Conservation (phyloP, 2,329 filamentous ascomycete genomes). For the Clarireedia homoeocarpa region DNA sequence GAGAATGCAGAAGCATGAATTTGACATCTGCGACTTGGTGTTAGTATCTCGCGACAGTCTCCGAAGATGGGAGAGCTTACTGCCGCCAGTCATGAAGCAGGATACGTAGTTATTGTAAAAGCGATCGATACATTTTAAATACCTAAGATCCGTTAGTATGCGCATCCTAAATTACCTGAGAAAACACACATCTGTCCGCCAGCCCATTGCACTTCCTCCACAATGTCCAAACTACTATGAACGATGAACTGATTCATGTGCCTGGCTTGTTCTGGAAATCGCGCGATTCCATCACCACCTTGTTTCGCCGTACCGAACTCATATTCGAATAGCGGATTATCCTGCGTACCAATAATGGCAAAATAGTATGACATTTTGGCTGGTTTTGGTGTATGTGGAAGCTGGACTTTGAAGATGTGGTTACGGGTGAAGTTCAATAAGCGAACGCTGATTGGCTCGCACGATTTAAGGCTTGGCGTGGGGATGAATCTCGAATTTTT, state of each 20-base stretch:
- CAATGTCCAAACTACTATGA: conserved; percentile 86
- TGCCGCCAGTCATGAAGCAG: conserved; percentile 86
- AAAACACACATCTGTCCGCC: conserved; percentile 66
- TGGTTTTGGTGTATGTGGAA: neutral
- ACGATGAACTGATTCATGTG: conserved; percentile 98
- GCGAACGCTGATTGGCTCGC: conserved; percentile 21
- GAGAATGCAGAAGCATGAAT: conserved; percentile 89
- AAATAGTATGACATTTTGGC: conserved; percentile 93
- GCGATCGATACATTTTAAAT: conserved; percentile 92
- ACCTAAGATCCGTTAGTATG: conserved; percentile 46
- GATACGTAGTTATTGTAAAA: conserved; percentile 96
- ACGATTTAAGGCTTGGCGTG: conserved; percentile 18
- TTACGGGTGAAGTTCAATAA: conserved; percentile 4
- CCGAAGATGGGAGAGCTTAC: conserved; percentile 24
- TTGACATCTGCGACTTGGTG: conserved; percentile 53
- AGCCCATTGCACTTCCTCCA: conserved; percentile 94
- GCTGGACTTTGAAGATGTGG: conserved; percentile 1
- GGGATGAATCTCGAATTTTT: conserved; percentile 16
- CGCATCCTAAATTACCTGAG: conserved; percentile 5
- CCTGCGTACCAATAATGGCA: conserved; percentile 88
- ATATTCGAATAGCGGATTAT: conserved; percentile 93
- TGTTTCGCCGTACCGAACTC: conserved; percentile 96
- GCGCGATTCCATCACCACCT: conserved; percentile 84
- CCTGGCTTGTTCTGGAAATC: conserved; percentile 79
- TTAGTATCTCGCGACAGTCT: neutral